Percentiles rank a stretch among this genome's conserved stretches.
Evolutionary conservation across 345 rosid species (phyloP).

Genomic region (Eucalyptus guilfoylei): DNA sequence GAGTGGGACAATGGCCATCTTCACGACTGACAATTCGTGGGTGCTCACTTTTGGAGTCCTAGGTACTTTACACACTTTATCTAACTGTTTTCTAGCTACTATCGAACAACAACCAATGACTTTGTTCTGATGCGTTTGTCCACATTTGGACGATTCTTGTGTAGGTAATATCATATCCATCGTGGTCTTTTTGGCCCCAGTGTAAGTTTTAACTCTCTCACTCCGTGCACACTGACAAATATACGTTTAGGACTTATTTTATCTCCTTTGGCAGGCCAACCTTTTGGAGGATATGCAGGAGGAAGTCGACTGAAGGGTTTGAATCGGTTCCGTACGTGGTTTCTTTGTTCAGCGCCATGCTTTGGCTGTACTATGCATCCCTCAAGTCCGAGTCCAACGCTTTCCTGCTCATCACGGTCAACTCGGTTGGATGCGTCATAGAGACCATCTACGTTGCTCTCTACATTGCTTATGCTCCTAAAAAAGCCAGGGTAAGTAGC

Average conservation of each 20-base stretch:
- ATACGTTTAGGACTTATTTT: background rate
- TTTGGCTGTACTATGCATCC: slow-evolving; percentile 57
- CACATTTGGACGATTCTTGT: background rate
- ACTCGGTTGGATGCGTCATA: slow-evolving; percentile 62
- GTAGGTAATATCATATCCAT: slow-evolving; percentile 59
- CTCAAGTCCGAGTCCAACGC: slow-evolving; percentile 28
- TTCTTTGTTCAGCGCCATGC: slow-evolving; percentile 35
- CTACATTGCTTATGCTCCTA: slow-evolving; percentile 55
- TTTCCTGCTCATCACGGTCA: slow-evolving; percentile 71
- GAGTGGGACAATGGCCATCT: background rate
- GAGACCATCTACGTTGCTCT: slow-evolving; percentile 55
- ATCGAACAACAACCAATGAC: background rate
- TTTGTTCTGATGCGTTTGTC: background rate
- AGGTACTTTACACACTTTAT: background rate
- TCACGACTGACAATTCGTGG: background rate
- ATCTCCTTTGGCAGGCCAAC: slow-evolving; percentile 30
- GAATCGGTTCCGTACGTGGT: slow-evolving; percentile 53
- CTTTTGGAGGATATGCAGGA: slow-evolving; percentile 35
- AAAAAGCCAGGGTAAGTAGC: slow-evolving; percentile 28
- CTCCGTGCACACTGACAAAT: background rate
- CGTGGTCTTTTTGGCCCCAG: slow-evolving; percentile 51
- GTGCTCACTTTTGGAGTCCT: slow-evolving; percentile 20
- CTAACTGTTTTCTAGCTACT: background rate
- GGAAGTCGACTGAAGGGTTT: slow-evolving; percentile 60
- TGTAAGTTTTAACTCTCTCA: slow-evolving; percentile 30